Conservation (phyloP, 257 asterid species). For the Fraxinus cuspidata region DNA sequence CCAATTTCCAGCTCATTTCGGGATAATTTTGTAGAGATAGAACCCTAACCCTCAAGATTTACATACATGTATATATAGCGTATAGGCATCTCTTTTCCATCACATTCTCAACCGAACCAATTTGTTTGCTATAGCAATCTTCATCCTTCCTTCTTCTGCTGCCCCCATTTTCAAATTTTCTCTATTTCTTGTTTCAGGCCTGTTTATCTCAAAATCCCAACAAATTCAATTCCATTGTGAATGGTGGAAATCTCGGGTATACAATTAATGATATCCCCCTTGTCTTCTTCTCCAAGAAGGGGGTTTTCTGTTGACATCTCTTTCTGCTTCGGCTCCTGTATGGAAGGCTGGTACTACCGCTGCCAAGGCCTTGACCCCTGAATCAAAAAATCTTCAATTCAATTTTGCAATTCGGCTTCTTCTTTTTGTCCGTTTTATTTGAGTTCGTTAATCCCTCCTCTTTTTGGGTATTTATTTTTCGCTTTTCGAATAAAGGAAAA, state of each 20-base stretch:
- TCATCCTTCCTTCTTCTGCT: neutral
- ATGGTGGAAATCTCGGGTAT: slow-evolving; percentile 34
- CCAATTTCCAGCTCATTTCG: neutral
- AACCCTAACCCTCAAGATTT: neutral
- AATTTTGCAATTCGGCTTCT: neutral
- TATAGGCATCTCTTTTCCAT: neutral
- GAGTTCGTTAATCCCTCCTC: neutral
- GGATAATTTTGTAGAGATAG: neutral
- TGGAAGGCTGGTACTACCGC: slow-evolving; percentile 48
- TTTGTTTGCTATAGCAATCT: neutral
- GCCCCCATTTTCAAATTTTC: neutral
- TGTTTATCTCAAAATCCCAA: neutral
- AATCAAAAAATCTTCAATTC: neutral
- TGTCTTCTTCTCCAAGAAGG: slow-evolving; percentile 26
- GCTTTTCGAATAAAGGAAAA: neutral
- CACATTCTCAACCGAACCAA: neutral
- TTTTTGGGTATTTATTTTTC: neutral
- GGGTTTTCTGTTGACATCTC: slow-evolving; percentile 26
- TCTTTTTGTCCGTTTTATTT: neutral
- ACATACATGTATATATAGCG: neutral
- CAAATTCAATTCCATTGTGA: slow-evolving; percentile 23
- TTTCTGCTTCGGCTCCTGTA: slow-evolving; percentile 40
- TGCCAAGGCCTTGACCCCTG: slow-evolving; percentile 42
- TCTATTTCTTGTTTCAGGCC: neutral
- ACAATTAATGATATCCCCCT: slow-evolving; percentile 28